These are phyloP conservation scores for Calonectria pteridis DNA, from an alignment of 2,329 filamentous ascomycete genomes.

Conservation along the genomic window DNA sequence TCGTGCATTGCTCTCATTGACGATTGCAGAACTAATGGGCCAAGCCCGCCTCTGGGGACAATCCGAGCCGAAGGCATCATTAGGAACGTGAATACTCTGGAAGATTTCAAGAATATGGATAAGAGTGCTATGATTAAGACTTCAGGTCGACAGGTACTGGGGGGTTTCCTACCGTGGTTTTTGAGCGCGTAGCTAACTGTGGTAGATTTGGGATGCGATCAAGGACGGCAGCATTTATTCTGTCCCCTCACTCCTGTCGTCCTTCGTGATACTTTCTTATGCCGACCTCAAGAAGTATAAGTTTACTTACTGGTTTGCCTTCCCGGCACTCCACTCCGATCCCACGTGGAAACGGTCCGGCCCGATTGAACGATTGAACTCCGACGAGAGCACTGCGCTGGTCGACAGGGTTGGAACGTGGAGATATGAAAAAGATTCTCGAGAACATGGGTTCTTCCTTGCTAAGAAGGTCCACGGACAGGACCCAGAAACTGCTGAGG, in stretches of 20 bases:
- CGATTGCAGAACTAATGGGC: slow-evolving; percentile 45
- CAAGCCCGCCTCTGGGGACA: slow-evolving; percentile 75
- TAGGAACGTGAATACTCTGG: slow-evolving; percentile 95
- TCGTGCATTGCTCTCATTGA: slow-evolving; percentile 35
- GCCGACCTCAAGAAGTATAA: slow-evolving; percentile 98
- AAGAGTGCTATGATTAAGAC: slow-evolving; percentile 82
- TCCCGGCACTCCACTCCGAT: slow-evolving; percentile 91
- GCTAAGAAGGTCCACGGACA: slow-evolving; percentile 76
- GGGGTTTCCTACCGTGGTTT: neutral
- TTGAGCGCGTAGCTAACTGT: slow-evolving; percentile 28
- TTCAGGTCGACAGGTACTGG: slow-evolving; percentile 80
- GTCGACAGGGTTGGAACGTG: slow-evolving; percentile 90
- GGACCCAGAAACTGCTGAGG: slow-evolving; percentile 60
- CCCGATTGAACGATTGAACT: slow-evolving; percentile 67
- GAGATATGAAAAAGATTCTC: slow-evolving; percentile 83
- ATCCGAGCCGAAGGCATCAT: slow-evolving; percentile 93
- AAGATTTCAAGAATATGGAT: slow-evolving; percentile 89
- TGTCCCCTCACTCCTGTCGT: slow-evolving; percentile 89
- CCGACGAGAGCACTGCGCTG: slow-evolving; percentile 80
- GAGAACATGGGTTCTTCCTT: slow-evolving; percentile 96
- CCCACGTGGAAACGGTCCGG: slow-evolving; percentile 80
- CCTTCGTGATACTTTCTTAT: slow-evolving; percentile 90
- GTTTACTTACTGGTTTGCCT: slow-evolving; percentile 98
- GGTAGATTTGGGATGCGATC: slow-evolving; percentile 97
- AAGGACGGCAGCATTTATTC: slow-evolving; percentile 97